phyloP scores from a whole-genome alignment of 1,284 basidiomycete species.

The Farysia itapuensis region DNA sequence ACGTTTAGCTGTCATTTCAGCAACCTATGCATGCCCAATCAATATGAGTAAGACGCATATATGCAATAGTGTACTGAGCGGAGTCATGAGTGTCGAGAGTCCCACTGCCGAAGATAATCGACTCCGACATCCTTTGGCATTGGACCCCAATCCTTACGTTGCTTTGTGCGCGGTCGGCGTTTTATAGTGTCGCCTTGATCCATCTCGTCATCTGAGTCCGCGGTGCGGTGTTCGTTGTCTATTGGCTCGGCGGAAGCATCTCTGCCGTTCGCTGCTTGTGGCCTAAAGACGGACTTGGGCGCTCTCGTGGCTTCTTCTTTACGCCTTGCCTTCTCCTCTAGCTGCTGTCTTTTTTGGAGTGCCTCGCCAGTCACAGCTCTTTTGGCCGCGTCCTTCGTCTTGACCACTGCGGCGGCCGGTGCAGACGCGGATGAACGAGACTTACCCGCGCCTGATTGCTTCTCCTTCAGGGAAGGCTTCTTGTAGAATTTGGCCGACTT shows the following conservation, averaged over 20 bases:
- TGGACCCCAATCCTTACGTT: conserved; percentile 30
- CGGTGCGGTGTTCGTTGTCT: too few relatives aligned
- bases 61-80: not conserved
- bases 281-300: conserved; percentile 29
- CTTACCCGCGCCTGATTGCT: conserved; percentile 24
- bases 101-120: conserved; percentile 40
- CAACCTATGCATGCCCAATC: not conserved
- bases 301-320: conserved; percentile 31
- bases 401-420: not conserved
- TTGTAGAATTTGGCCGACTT: conserved; percentile 43
- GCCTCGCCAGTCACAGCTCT: conserved; percentile 24
- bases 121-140: conserved; percentile 39
- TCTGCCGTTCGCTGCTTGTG: conserved; percentile 4
- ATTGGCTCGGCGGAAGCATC: too few relatives aligned
- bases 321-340: conserved; percentile 20
- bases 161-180: conserved; percentile 26
- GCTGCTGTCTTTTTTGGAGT: conserved; percentile 15
- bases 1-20: not conserved
- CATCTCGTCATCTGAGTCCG: conserved; percentile 16
- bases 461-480: conserved; percentile 39
- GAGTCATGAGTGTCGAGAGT: conserved; percentile 1
- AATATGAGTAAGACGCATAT: not conserved
- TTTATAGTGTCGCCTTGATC: conserved; percentile 15
- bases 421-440: conserved; percentile 13
- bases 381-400: conserved; percentile 1